Base-by-base conservation (phyloP, 176 grass and related monocot genomes). In the barley (Hordeum vulgare) region DNA sequence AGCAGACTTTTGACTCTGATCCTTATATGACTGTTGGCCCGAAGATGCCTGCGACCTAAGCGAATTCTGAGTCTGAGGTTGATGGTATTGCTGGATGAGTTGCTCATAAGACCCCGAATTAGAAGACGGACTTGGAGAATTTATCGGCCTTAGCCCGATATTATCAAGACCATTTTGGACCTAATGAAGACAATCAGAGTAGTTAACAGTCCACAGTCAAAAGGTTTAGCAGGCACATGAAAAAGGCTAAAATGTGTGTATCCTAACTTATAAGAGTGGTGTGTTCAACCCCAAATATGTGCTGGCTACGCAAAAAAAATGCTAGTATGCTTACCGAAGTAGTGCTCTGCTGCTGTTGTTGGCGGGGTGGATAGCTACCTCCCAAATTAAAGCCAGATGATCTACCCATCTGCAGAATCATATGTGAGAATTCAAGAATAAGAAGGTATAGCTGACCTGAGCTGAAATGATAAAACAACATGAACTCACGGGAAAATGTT, bases 381-480 rank as follows among this genome's bases (percentile, higher is more conserved):
- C 93, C 93, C 77, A 95, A 88, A 85, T 85, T 95, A 69, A 95
- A 95, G 68, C 91, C 96, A 95, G 85, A 66, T 90, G 96, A 89
- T 90, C 85, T 93, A 57, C 79, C 71, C 89, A 98, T 90, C 96
- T 98, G 69, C 78, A 83, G 33, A 81, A 86, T 64, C 69, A 78
- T 68, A 53, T 45, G 41, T 9, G 9, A 1, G 72, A 78, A 73
- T 58, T 79, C 83, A 72, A 77, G 20, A 62, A 27, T 36, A 90
- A 44, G 57, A 21, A 69, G 18, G 39, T 33, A 77, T 66, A 44
- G 33, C 33, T 65, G 21, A 59, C 64, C 23, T 71, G 13, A 8
- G 13, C 59, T 82, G 14, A 63, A 82, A 66, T 72, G 33, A n/a
- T 12, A 83, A 61, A 82, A 69, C 70, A 74, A 53, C 27, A 71